phyloP scores from a whole-genome alignment of 129 eudicot species.

The Pulicaria dysenterica region DNA sequence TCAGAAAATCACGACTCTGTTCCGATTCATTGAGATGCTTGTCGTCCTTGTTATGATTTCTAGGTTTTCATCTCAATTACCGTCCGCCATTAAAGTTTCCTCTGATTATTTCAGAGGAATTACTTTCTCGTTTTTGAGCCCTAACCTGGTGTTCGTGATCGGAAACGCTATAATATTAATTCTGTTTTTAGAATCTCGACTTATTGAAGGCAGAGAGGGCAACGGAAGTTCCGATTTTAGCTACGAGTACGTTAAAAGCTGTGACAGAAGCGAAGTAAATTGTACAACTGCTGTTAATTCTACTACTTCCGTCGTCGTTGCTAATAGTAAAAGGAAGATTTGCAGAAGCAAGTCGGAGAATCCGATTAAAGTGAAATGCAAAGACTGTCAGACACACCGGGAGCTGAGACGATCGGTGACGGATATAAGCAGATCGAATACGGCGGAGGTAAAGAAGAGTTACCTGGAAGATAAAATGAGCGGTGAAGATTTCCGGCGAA shows the following conservation, averaged over 20 bases:
- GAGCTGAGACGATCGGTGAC: slow-evolving; percentile 54
- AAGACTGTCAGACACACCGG: slow-evolving; percentile 18
- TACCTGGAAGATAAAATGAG: slow-evolving; percentile 47
- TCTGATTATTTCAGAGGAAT: slow-evolving; percentile 45
- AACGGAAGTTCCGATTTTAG: slow-evolving; percentile 31
- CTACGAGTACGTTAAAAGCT: slow-evolving; percentile 47
- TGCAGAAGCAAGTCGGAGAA: slow-evolving; percentile 58
- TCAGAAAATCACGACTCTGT: slow-evolving; percentile 50
- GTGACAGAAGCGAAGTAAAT: slow-evolving; percentile 18
- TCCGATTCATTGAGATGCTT: slow-evolving; percentile 52
- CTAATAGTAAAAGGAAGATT: slow-evolving; percentile 15
- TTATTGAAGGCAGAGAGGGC: slow-evolving; percentile 3
- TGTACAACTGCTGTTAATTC: neutral
- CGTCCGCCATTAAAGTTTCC: slow-evolving; percentile 46
- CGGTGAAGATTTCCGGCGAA: slow-evolving; percentile 71
- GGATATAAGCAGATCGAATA: slow-evolving; percentile 34
- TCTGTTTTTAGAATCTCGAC: slow-evolving; percentile 54
- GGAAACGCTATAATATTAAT: slow-evolving; percentile 65
- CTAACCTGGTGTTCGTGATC: slow-evolving; percentile 62
- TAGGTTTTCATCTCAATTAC: slow-evolving; percentile 46
- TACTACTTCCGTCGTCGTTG: neutral
- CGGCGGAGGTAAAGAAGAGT: slow-evolving; percentile 35
- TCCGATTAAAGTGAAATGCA: slow-evolving; percentile 17
- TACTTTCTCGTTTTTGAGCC: slow-evolving; percentile 42
- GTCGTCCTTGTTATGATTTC: slow-evolving; percentile 50